A percentile compares a stretch with the other conserved stretches of the same genome.
Evolutionary conservation across 2,329 filamentous ascomycete species (phyloP).

Genomic region (Geosmithia putterillii): DNA sequence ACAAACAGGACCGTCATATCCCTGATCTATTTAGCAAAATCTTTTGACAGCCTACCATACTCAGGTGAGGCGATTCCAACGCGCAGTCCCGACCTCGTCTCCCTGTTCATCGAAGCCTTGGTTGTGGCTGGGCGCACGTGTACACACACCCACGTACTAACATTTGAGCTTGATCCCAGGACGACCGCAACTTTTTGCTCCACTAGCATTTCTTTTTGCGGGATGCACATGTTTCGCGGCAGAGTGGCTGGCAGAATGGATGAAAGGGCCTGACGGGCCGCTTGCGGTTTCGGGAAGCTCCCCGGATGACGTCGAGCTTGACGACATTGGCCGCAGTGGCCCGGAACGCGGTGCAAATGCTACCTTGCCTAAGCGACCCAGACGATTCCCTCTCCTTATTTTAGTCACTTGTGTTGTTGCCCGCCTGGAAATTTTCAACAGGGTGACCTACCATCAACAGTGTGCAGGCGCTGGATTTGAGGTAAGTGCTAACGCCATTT

Average conservation of each 20-base stretch:
- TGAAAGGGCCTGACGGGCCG: constrained; percentile 32
- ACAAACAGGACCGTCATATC: constrained; percentile 28
- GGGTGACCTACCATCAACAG: constrained; percentile 32
- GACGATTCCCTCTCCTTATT: constrained; percentile 29
- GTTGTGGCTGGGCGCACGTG: too few relatives aligned
- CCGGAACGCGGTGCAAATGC: constrained; percentile 19
- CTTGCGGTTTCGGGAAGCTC: constrained; percentile 19
- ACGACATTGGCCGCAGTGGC: constrained; percentile 11
- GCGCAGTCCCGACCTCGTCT: not conserved
- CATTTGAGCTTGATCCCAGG: constrained; percentile 17
- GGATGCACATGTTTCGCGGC: constrained; percentile 25
- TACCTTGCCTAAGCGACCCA: constrained; percentile 30
- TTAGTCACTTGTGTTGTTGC: constrained; percentile 30
- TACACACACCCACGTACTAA: too few relatives aligned
- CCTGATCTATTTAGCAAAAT: constrained; percentile 34
- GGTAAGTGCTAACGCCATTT: constrained; percentile 13
- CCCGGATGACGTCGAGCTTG: constrained; percentile 8
- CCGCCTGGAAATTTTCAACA: constrained; percentile 34
- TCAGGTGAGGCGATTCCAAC: constrained; percentile 22
- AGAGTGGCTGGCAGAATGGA: constrained; percentile 30
- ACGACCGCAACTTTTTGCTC: constrained; percentile 33
- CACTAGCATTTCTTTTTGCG: constrained; percentile 33
- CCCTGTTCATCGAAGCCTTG: not conserved
- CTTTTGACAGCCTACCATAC: constrained; percentile 33
- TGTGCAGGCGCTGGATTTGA: constrained; percentile 38